Conservation (phyloP, 345 rosid species). For the Corchorus capsularis region DNA sequence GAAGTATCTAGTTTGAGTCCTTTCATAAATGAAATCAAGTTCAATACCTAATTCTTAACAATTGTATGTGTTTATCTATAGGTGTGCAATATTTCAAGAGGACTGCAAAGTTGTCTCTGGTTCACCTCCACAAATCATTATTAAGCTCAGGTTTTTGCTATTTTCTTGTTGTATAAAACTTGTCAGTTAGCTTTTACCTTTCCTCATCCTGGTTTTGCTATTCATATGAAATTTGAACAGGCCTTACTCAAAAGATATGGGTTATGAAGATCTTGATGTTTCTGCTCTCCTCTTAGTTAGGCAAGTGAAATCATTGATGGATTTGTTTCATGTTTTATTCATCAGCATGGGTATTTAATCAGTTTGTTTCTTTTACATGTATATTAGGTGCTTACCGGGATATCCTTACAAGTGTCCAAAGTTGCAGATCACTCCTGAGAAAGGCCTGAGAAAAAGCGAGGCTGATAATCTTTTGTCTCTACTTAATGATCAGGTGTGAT, state of each 20-base stretch:
- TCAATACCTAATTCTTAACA: not conserved
- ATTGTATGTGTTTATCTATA: constrained; percentile 25
- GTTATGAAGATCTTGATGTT: constrained; percentile 76
- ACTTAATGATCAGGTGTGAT: constrained; percentile 78
- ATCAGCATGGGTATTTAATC: constrained; percentile 1
- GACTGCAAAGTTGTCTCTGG: constrained; percentile 72
- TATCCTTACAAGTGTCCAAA: constrained; percentile 94
- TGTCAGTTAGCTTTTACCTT: constrained; percentile 20
- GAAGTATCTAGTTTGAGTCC: not conserved
- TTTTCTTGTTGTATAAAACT: constrained; percentile 21
- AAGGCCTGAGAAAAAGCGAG: constrained; percentile 69
- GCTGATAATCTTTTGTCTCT: constrained; percentile 78
- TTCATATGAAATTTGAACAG: constrained; percentile 49
- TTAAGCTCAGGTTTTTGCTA: constrained; percentile 72
- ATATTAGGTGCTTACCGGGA: constrained; percentile 84
- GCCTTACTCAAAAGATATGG: constrained; percentile 94
- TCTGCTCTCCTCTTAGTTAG: constrained; percentile 82
- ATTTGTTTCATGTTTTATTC: constrained; percentile 18
- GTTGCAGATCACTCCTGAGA: constrained; percentile 78
- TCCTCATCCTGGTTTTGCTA: constrained; percentile 23
- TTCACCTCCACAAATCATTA: constrained; percentile 60
- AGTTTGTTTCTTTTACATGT: constrained; percentile 18
- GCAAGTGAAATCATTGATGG: constrained; percentile 36
- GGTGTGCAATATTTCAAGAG: constrained; percentile 87
- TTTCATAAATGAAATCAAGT: not conserved